Evolutionary conservation across 768 basidiomycete species (phyloP), one percentile per base, ranked within the genome.

Genomic region (Mycena galopus): DNA sequence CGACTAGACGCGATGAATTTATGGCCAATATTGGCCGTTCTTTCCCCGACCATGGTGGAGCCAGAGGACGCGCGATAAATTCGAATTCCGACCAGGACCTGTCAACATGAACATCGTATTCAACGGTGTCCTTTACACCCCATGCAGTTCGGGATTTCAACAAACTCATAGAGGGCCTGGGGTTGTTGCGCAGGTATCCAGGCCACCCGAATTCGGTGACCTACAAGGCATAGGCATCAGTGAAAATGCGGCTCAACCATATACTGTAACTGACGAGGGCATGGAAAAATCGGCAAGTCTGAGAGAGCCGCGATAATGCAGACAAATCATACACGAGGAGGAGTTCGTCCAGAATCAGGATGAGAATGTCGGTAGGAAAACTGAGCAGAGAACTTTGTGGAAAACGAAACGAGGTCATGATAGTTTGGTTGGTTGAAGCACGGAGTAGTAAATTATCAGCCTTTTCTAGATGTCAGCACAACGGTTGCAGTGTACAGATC

Each of bases 61-160:
- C 88, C 11, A 94, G 84, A 2, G 92, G 93, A 2, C 91, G 88
- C 4, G 92, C 92, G 25, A 92, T 81, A 69, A 93, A 93, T 55
- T 82, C 76, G 50, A 79, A 78, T 25, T 75, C 78, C 4, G 81
- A 73, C 93, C 93, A 94, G 14, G 87, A 82, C 4, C 76, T 71
- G 77, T 93, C 92, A 6, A 86, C 78, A 10, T 88, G 77, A n/a
- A 80, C 77, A 73, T 92, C 83, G 73, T 92, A 91, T 58, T 84
- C 85, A 2, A 86, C 87, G 69, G 84, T 84, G 2, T 71, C 79
- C 50, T 81, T 80, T 19, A 88, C 72, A 19, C 83, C 80, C 90
- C 91, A 91, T 16, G 69, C 67, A 1, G 78, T 74, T 29, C 87
- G 82, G 2, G 88, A 81, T 35, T 81, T 83, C 3, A 82, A 78